These are phyloP conservation scores for Eudorina sp. DNA, from an alignment of 139 green algal genomes.

Conservation along the genomic window DNA sequence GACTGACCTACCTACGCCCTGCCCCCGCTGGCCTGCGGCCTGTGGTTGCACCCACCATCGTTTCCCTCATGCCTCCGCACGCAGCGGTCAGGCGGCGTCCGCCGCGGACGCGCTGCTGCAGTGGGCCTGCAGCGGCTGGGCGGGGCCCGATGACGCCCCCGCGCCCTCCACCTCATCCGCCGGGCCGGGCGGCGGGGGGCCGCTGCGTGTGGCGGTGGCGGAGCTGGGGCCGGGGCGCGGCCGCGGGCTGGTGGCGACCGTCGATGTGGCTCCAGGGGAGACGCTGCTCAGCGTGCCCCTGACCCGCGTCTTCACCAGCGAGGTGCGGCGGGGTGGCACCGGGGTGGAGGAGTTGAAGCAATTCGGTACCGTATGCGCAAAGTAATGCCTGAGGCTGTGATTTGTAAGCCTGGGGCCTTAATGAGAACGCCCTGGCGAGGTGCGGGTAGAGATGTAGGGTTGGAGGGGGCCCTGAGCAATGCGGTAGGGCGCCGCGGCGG, in stretches of 20 bases:
- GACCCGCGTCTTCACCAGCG: conserved; percentile 31
- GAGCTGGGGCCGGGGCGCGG: conserved; percentile 19
- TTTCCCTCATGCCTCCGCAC: no score
- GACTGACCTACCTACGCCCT: no score
- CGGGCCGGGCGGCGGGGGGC: neutral
- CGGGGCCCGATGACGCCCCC: neutral
- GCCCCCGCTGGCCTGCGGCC: no score
- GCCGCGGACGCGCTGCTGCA: conserved; percentile 94
- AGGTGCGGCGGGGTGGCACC: neutral
- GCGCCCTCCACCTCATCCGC: neutral
- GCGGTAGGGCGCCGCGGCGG: no score
- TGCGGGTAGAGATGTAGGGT: no score
- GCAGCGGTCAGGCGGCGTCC: conserved; percentile 28
- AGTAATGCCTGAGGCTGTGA: no score
- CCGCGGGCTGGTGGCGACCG: conserved; percentile 8
- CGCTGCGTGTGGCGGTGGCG: conserved; percentile 4
- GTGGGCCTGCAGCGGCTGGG: conserved; percentile 45
- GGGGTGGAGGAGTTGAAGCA: no score
- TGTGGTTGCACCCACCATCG: no score
- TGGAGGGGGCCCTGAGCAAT: no score
- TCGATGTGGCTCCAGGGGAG: conserved; percentile 11
- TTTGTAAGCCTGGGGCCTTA: no score
- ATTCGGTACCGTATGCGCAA: no score
- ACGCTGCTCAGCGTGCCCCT: conserved; percentile 41
- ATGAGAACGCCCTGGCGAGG: no score